Evolutionary conservation across 2,329 filamentous ascomycete species (phyloP).

Genomic region (Parastagonospora avenae): DNA sequence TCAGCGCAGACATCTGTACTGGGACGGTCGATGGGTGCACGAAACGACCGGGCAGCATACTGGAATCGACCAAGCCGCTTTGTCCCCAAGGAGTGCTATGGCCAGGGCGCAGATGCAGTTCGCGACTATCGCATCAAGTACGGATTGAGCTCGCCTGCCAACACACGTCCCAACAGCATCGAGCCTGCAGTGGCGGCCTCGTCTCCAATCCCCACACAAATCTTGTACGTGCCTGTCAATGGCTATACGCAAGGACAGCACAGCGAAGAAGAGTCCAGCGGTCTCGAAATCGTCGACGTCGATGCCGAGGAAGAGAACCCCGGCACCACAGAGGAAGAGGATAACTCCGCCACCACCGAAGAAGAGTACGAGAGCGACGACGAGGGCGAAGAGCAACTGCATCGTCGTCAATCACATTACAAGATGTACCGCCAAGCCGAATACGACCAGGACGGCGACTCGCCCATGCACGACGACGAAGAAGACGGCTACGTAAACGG

Average conservation of each 20-base stretch:
- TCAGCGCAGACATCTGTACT: constrained; percentile 14
- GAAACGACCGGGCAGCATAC: constrained; percentile 33
- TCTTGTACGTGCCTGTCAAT: constrained; percentile 20
- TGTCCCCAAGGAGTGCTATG: constrained; percentile 43
- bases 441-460: too few species aligned
- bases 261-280: constrained; percentile 13
- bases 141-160: constrained; percentile 18
- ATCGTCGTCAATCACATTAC: background rate
- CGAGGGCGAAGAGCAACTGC: constrained; percentile 7
- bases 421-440: too few species aligned
- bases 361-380: constrained; percentile 19
- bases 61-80: constrained; percentile 40
- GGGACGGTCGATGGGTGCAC: constrained; percentile 14
- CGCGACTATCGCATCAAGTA: constrained; percentile 30
- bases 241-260: constrained; percentile 10
- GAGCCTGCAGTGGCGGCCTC: constrained; percentile 26
- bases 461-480: too few species aligned
- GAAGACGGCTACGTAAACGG: too few species aligned
- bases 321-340: constrained; percentile 11
- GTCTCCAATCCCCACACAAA: constrained; percentile 29
- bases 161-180: constrained; percentile 16
- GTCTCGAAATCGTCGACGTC: constrained; percentile 12
- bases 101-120: constrained; percentile 39
- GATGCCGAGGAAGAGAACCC: constrained; percentile 14
- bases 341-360: constrained; percentile 7